A percentile compares a stretch with the other conserved stretches of the same genome.
Evolutionary conservation across 2,329 filamentous ascomycete species (phyloP).

Genomic region (Trichoderma sp.): DNA sequence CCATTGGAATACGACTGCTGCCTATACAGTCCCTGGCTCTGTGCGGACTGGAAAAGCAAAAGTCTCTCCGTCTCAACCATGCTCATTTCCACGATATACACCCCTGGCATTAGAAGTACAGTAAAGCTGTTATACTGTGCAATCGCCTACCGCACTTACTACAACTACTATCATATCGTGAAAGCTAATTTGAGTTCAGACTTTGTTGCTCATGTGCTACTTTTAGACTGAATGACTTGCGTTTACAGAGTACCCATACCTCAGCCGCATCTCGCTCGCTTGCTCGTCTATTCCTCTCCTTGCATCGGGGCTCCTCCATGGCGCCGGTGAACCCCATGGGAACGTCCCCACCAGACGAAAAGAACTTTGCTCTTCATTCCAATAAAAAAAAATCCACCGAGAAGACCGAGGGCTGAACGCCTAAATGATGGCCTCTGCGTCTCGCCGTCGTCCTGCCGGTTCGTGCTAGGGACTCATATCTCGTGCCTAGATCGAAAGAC

Average conservation of each 20-base stretch:
- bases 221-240: conserved; percentile 9
- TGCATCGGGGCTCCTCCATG: neutral
- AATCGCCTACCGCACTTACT: neutral
- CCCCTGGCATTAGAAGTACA: neutral
- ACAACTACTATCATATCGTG: neutral
- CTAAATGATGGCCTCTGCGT: neutral
- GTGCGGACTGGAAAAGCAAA: neutral
- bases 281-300: conserved; percentile 6
- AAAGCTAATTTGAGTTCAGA: neutral
- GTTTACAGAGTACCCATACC: neutral
- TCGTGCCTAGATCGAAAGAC: conserved; percentile 3
- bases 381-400: conserved; percentile 2
- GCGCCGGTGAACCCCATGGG: neutral
- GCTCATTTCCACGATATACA: neutral
- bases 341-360: neutral
- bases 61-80: too few species aligned
- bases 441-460: conserved; percentile 2
- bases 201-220: neutral
- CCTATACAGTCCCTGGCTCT: neutral
- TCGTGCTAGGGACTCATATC: neutral
- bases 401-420: conserved; percentile 12
- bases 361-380: neutral
- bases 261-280: conserved; percentile 16
- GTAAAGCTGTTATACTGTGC: neutral
- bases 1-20: conserved; percentile 3